Evolutionary conservation across 2,329 filamentous ascomycete genomes (phyloP).

Genomic region (Ceratocystis cacaofunesta): DNA sequence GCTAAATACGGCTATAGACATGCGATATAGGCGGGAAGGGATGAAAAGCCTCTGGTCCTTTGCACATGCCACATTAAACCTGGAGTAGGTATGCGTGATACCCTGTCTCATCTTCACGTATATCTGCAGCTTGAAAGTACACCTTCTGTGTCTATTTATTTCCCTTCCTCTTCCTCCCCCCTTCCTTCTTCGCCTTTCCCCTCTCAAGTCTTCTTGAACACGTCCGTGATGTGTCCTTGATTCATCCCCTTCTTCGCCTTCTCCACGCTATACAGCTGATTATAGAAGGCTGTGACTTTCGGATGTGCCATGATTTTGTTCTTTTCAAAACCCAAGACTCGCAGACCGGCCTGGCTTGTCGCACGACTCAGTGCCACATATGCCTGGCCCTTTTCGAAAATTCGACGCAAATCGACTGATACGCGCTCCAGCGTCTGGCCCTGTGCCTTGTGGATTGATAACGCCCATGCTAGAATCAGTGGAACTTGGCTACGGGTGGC

Average conservation of each 20-base stretch:
- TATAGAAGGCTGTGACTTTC: slow-evolving; percentile 72
- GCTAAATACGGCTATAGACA: too few species aligned
- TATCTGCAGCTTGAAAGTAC: too few species aligned
- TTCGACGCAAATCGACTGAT: slow-evolving; percentile 79
- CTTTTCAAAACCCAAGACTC: slow-evolving; percentile 78
- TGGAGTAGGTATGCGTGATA: too few species aligned
- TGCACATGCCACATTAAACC: too few species aligned
- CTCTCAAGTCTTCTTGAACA: slow-evolving; percentile 5
- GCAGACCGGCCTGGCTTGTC: slow-evolving; percentile 70
- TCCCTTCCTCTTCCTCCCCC: neutral
- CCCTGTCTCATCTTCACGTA: too few species aligned
- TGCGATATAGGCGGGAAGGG: too few species aligned
- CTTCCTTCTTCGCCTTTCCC: neutral
- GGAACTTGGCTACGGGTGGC: slow-evolving; percentile 72
- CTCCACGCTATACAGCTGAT: slow-evolving; percentile 62
- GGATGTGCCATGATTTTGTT: slow-evolving; percentile 89
- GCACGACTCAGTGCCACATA: slow-evolving; percentile 94
- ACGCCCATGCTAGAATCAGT: slow-evolving; percentile 86
- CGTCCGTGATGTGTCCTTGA: slow-evolving; percentile 12
- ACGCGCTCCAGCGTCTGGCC: slow-evolving; percentile 88
- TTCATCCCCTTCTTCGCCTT: slow-evolving; percentile 26
- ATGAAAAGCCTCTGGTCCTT: too few species aligned
- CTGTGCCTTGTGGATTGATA: slow-evolving; percentile 96
- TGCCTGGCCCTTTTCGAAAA: slow-evolving; percentile 95
- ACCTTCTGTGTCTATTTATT: neutral